Percentiles rank a stretch among this genome's conserved stretches.
Evolutionary conservation across 805 yeast genomes (phyloP).

Genomic region (Yamadazyma endophytica): DNA sequence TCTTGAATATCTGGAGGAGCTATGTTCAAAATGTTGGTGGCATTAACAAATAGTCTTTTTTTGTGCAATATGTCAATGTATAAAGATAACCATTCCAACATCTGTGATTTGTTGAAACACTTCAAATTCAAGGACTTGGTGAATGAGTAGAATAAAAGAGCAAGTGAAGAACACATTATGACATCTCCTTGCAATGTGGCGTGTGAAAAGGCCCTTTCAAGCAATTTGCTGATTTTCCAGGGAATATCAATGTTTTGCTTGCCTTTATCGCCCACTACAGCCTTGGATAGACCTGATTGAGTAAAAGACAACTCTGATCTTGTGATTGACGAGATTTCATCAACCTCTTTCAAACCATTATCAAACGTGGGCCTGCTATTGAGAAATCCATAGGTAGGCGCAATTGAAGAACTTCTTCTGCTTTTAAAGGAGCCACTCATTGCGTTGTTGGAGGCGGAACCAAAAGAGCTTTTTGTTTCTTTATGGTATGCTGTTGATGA

Average conservation of each 20-base stretch:
- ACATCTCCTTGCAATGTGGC: constrained; percentile 62
- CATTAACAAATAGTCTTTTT: constrained; percentile 49
- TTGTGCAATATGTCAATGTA: constrained; percentile 55
- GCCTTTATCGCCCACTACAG: constrained; percentile 6
- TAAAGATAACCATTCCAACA: constrained; percentile 52
- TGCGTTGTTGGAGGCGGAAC: constrained; percentile 7
- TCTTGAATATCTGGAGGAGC: constrained; percentile 27
- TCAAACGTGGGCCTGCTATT: constrained; percentile 6
- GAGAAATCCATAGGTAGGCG: constrained; percentile 14
- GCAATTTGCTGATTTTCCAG: constrained; percentile 52
- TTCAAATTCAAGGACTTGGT: constrained; percentile 14
- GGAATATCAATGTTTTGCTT: constrained; percentile 31
- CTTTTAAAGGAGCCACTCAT: constrained; percentile 9
- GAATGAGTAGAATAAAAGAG: constrained; percentile 45
- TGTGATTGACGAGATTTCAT: constrained; percentile 5
- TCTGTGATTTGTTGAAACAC: constrained; percentile 18
- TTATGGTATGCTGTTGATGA: constrained; percentile 9
- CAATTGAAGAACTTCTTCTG: constrained; percentile 18
- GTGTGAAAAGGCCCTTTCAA: constrained; percentile 50
- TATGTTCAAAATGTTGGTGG: constrained; percentile 51
- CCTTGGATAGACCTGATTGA: constrained; percentile 12
- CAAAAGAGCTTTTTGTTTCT: constrained; percentile 10
- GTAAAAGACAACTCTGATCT: not conserved
- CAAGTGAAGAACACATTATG: constrained; percentile 53
- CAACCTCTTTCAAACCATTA: constrained; percentile 9